phyloP scores from a whole-genome alignment of 1,284 basidiomycete genomes.

The Heterobasidion occidentale region DNA sequence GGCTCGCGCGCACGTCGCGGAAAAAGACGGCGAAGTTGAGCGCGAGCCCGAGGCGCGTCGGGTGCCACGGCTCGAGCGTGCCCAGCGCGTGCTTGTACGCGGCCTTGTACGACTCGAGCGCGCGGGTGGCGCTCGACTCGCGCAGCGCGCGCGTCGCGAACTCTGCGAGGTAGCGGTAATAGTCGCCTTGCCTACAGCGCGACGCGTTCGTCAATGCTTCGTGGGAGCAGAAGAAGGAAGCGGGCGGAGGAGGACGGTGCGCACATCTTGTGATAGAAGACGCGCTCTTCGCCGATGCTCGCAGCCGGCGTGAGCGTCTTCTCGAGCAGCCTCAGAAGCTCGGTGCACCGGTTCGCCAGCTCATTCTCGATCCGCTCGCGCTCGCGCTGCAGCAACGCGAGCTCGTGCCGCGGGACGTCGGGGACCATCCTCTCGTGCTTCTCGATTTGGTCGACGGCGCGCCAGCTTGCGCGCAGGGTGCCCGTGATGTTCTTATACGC shows the following conservation, averaged over 20 bases:
- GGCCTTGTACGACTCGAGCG: slow-evolving; percentile 55
- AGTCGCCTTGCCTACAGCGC: slow-evolving; percentile 53
- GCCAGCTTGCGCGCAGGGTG: slow-evolving; percentile 53
- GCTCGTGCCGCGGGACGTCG: slow-evolving; percentile 25
- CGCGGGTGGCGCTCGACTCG: slow-evolving; percentile 43
- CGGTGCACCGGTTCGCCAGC: slow-evolving; percentile 47
- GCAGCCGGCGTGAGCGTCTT: slow-evolving; percentile 47
- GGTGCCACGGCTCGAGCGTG: slow-evolving; percentile 53
- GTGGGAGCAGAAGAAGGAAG: background rate
- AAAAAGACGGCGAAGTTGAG: slow-evolving; percentile 97
- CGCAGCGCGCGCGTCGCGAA: slow-evolving; percentile 36
- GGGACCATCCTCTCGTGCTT: slow-evolving; percentile 34
- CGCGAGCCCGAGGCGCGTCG: slow-evolving; percentile 80
- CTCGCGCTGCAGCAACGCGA: slow-evolving; percentile 41
- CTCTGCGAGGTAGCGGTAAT: slow-evolving; percentile 63
- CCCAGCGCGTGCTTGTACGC: slow-evolving; percentile 59
- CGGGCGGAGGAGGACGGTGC: slow-evolving; percentile 11
- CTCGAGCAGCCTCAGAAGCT: slow-evolving; percentile 49
- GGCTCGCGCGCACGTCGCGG: slow-evolving; percentile 90
- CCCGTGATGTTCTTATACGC: slow-evolving; percentile 67
- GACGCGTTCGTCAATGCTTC: slow-evolving; percentile 4
- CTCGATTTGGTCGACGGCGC: slow-evolving; percentile 47
- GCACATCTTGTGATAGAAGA: slow-evolving; percentile 66
- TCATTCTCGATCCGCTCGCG: slow-evolving; percentile 49
- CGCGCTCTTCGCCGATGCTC: slow-evolving; percentile 50